phyloP scores from a whole-genome alignment of 495 filamentous ascomycete genomes.

The Pseudomonodictys pantanalensis region DNA sequence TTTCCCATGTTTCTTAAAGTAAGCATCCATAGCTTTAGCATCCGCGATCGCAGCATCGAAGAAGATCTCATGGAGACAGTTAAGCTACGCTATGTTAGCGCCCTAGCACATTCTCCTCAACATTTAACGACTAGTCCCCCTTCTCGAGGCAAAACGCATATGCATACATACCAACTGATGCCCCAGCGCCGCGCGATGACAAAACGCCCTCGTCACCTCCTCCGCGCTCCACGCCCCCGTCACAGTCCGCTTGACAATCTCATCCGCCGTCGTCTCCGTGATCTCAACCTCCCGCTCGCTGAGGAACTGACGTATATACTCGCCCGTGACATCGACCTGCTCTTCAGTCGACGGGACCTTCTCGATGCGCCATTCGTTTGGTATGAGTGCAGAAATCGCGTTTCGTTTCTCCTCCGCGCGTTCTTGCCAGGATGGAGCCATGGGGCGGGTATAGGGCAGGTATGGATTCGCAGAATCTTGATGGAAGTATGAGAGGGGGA shows the following conservation, averaged over 20 bases:
- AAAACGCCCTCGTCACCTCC: conserved; percentile 44
- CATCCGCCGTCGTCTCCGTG: conserved; percentile 43
- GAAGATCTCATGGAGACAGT: conserved; percentile 45
- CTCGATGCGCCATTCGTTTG: conserved; percentile 55
- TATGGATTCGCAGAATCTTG: no score
- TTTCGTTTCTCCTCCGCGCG: conserved; percentile 47
- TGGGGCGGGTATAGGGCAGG: no score
- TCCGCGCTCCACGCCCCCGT: conserved; percentile 42
- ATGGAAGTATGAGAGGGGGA: no score
- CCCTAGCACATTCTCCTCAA: conserved; percentile 31
- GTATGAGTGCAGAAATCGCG: conserved; percentile 54
- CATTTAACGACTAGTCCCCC: no score
- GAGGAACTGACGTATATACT: conserved; percentile 58
- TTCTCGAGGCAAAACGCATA: not conserved
- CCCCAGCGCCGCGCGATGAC: conserved; percentile 43
- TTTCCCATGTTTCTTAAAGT: conserved; percentile 37
- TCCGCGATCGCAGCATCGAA: conserved; percentile 39
- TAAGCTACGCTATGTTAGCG: conserved; percentile 14
- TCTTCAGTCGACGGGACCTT: conserved; percentile 50
- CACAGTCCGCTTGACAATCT: conserved; percentile 38
- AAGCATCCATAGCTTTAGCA: conserved; percentile 37
- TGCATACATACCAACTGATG: conserved; percentile 45
- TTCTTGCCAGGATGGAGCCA: conserved; percentile 18
- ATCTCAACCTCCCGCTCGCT: conserved; percentile 51
- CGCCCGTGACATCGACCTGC: conserved; percentile 60